Conservation (phyloP, 768 basidiomycete species). For the Boletellus ananiceps region DNA sequence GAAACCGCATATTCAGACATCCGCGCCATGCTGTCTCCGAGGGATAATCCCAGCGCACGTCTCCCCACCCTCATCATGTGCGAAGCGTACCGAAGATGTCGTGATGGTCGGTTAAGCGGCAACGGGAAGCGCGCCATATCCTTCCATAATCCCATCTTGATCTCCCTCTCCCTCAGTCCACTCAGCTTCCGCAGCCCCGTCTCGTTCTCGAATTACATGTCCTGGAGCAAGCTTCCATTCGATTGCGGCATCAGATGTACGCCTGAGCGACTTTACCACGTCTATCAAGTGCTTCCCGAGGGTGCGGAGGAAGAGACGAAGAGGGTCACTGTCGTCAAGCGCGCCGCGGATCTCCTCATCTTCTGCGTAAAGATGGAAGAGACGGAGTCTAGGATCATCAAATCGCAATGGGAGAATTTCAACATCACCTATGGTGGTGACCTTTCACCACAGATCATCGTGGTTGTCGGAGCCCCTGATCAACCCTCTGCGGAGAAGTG, state of each 20-base stretch:
- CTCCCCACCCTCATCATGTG: constrained; percentile 24
- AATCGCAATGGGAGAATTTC: constrained; percentile 26
- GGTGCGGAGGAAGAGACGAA: constrained; percentile 4
- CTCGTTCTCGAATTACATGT: constrained; percentile 13
- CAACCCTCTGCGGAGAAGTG: constrained; percentile 18
- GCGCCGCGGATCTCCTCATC: constrained; percentile 25
- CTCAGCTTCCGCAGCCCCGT: constrained; percentile 23
- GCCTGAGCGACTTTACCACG: constrained; percentile 12
- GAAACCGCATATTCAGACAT: constrained; percentile 26
- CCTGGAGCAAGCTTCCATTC: constrained; percentile 20
- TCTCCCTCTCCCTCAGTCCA: constrained; percentile 10
- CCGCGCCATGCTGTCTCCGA: constrained; percentile 21
- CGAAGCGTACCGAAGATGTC: constrained; percentile 9
- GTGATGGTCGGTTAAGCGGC: not conserved
- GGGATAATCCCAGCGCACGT: not conserved
- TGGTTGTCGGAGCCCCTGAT: constrained; percentile 17
- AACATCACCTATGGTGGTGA: constrained; percentile 24
- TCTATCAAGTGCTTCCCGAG: constrained; percentile 20
- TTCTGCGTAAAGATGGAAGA: constrained; percentile 18
- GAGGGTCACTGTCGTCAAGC: constrained; percentile 12
- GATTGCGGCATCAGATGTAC: constrained; percentile 8
- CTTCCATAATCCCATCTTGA: constrained; percentile 20
- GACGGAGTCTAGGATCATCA: not conserved
- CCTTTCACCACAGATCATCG: constrained; percentile 23
- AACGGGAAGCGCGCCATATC: constrained; percentile 19